Evolutionary conservation across 331 rosid genomes (phyloP), one percentile per base, ranked within the genome.

Genomic region (Quercus phellos): DNA sequence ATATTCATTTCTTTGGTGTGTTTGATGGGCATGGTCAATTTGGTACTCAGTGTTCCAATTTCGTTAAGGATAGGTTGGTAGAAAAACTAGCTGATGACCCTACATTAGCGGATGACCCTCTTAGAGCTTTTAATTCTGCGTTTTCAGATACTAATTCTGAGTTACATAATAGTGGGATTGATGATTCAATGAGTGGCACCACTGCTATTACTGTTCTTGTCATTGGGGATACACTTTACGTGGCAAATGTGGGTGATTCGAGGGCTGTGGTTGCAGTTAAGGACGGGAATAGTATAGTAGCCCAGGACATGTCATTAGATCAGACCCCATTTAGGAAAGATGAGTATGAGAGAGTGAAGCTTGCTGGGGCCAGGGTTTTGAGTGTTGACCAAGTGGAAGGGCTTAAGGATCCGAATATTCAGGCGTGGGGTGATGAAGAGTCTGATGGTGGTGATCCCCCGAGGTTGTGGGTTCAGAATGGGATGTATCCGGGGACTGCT

Each of bases 251-350:
- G 88, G 97, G 99, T 26, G 97, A 95, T 80, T 95, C 98, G 0
- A 86, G 98, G 55, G 99, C 98, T 0, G 94, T 93, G 70, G 13
- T 95, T 46, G 99, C 99, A 6, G 96, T 93, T 80, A 90, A 84
- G 76, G 88, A 91, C 69, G 99, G 98, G 82, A 80, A 85, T 84
- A 89, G 81, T 18, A 77, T 91, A 54, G 64, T 91, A 14, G 96
- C 98, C 1, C 81, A 91, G 92, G 98, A 95, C 68, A 78, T 95
- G 81, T 95, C 99, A 1, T 42, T 14, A 59, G 98, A 95, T 76
- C 99, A 95, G 85, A 95, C 98, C 3, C 99, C 99, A 0, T 95
- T 93, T 78, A 78, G 99, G 88, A 89, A 86, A 79, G 99, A 95
- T 72, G 99, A 95, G 70, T 95, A 54, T 78, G 93, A 89, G 83